phyloP scores from a whole-genome alignment of 2,329 filamentous ascomycete species.

The Emericellopsis atlantica region DNA sequence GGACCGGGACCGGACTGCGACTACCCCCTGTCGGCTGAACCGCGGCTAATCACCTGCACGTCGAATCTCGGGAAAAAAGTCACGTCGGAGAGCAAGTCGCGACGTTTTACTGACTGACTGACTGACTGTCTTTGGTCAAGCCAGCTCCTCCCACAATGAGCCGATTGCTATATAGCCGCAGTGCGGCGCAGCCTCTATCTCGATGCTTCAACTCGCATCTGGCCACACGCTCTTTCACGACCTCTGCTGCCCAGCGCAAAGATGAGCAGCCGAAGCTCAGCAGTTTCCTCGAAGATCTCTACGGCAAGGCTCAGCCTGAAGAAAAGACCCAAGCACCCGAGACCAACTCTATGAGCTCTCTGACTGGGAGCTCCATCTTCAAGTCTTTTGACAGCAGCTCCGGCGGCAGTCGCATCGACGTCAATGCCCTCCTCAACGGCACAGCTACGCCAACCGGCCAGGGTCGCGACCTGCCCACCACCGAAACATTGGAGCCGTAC shows the following conservation, averaged over 20 bases:
- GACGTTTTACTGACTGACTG: neutral
- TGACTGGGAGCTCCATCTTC: slow-evolving; percentile 25
- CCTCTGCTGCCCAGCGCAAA: slow-evolving; percentile 17
- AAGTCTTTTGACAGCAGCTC: slow-evolving; percentile 19
- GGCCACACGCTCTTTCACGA: slow-evolving; percentile 11
- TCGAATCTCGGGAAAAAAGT: neutral
- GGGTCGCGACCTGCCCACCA: slow-evolving; percentile 9
- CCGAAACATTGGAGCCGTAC: slow-evolving; percentile 47
- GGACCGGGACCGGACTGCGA: too few species aligned
- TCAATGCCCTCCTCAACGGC: slow-evolving; percentile 12
- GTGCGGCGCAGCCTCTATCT: slow-evolving; percentile 25
- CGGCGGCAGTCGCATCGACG: slow-evolving; percentile 3
- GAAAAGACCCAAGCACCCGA: slow-evolving; percentile 5
- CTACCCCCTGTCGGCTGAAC: slow-evolving; percentile 15
- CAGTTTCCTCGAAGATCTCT: slow-evolving; percentile 18
- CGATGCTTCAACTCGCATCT: slow-evolving; percentile 9
- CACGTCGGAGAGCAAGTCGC: neutral
- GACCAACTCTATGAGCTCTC: slow-evolving; percentile 17
- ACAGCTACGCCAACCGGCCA: slow-evolving; percentile 12
- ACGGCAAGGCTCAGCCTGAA: slow-evolving; percentile 12
- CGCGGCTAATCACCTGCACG: slow-evolving; percentile 9
- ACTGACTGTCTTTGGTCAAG: too few species aligned
- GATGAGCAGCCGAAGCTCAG: slow-evolving; percentile 12
- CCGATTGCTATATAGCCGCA: slow-evolving; percentile 26
- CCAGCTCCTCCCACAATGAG: slow-evolving; percentile 23